These are phyloP conservation scores for Xerocomus nothofagi DNA, from an alignment of 1,284 basidiomycete species.

Conservation along the genomic window DNA sequence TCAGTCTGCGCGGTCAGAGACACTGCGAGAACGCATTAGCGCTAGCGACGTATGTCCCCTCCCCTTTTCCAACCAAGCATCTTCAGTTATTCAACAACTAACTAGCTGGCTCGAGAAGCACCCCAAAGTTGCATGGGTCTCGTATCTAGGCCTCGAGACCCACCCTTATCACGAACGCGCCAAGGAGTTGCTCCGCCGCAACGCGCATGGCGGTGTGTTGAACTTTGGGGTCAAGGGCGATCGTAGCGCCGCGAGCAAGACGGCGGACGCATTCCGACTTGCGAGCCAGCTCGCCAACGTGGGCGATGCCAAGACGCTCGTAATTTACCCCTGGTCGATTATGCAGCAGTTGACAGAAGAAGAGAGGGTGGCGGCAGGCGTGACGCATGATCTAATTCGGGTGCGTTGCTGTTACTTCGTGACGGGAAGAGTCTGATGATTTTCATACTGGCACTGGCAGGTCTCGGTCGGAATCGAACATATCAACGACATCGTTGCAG, in stretches of 20 bases:
- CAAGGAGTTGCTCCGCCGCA: conserved; percentile 55
- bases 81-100: accelerated
- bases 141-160: conserved; percentile 70
- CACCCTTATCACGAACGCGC: conserved; percentile 69
- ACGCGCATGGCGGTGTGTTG: conserved; percentile 74
- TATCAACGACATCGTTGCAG: conserved; percentile 83
- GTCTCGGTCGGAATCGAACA: conserved; percentile 82
- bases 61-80: not conserved
- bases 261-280: conserved; percentile 76
- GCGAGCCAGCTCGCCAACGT: conserved; percentile 80
- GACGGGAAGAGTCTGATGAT: too few species aligned
- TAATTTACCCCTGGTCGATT: conserved; percentile 82
- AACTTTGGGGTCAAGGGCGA: conserved; percentile 82
- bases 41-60: conserved; percentile 56
- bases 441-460: too few species aligned
- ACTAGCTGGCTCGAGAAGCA: conserved; percentile 68
- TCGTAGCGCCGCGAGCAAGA: conserved; percentile 55
- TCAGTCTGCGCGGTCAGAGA: conserved; percentile 75
- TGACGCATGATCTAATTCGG: conserved; percentile 79
- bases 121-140: conserved; percentile 77
- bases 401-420: conserved; percentile 40
- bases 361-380: conserved; percentile 71
- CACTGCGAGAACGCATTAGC: conserved; percentile 76
- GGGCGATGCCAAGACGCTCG: conserved; percentile 79
- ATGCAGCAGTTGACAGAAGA: conserved; percentile 76